Percentiles rank a stretch among this genome's conserved stretches.
Evolutionary conservation across 768 basidiomycete species (phyloP).

Genomic region (Mycena galericulata): DNA sequence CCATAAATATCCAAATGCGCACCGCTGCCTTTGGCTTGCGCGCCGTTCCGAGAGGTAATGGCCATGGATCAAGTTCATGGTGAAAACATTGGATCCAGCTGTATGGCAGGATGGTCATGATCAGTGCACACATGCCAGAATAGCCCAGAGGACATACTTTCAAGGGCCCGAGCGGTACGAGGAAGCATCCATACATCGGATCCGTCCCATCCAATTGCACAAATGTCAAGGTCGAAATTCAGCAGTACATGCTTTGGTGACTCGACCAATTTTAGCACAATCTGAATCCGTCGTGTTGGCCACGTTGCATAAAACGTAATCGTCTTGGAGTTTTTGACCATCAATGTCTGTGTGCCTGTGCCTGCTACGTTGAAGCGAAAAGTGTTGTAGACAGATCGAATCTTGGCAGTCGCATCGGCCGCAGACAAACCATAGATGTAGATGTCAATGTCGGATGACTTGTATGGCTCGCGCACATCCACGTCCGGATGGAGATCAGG

Average conservation of each 20-base stretch:
- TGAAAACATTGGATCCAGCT: constrained; percentile 26
- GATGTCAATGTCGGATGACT: too few relatives aligned
- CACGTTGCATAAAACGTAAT: constrained; percentile 31
- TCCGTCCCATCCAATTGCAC: constrained; percentile 34
- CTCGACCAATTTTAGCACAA: constrained; percentile 34
- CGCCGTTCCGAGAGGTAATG: constrained; percentile 34
- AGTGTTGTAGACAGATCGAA: too few relatives aligned
- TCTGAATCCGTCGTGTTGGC: constrained; percentile 32
- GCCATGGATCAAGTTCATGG: constrained; percentile 35
- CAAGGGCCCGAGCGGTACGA: constrained; percentile 28
- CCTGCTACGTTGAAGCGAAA: constrained; percentile 28
- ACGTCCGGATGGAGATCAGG: constrained; percentile 10
- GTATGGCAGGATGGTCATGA: not conserved
- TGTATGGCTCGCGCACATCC: constrained; percentile 36
- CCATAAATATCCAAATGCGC: not conserved
- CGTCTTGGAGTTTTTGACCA: too few relatives aligned
- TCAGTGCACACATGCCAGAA: not conserved
- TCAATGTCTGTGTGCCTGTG: constrained; percentile 36
- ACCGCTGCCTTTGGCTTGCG: not conserved
- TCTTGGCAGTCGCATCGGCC: constrained; percentile 28
- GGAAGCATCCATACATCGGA: constrained; percentile 30
- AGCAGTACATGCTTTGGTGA: constrained; percentile 29
- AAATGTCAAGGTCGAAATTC: constrained; percentile 36
- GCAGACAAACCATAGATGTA: constrained; percentile 28
- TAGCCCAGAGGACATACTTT: constrained; percentile 27